phyloP scores from a whole-genome alignment of 306 rosid genomes.

The Cyclanthera cordifolia region DNA sequence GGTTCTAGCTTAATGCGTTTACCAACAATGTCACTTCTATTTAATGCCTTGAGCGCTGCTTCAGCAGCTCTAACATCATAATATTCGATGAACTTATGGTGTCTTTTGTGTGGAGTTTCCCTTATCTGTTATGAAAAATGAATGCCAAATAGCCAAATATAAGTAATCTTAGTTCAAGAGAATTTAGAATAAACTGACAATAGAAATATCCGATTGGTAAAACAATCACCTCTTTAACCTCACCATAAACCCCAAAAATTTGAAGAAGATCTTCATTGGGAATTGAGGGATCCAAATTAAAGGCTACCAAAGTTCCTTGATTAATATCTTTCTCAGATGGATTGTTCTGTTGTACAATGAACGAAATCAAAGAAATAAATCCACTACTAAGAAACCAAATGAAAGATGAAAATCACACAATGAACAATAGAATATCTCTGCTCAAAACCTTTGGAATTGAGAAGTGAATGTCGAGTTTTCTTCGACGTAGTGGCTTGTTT shows the following conservation, averaged over 20 bases:
- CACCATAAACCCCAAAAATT: constrained; percentile 86
- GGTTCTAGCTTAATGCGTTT: constrained; percentile 94
- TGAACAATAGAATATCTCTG: neutral
- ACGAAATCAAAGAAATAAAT: constrained; percentile 1
- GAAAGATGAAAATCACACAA: neutral
- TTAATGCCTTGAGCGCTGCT: constrained; percentile 76
- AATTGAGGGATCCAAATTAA: constrained; percentile 84
- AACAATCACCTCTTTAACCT: constrained; percentile 70
- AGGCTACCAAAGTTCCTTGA: constrained; percentile 95
- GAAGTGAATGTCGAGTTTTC: constrained; percentile 94
- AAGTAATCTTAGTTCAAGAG: neutral
- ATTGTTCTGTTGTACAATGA: constrained; percentile 53
- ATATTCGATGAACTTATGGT: constrained; percentile 85
- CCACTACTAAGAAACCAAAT: neutral
- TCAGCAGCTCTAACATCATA: constrained; percentile 88
- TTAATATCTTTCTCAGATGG: constrained; percentile 88
- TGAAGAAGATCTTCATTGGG: constrained; percentile 83
- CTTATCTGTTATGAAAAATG: constrained; percentile 53
- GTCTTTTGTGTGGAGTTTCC: constrained; percentile 95
- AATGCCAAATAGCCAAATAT: neutral
- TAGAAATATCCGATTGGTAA: neutral
- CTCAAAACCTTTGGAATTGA: constrained; percentile 82
- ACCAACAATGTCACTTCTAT: constrained; percentile 87
- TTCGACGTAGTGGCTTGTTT: constrained; percentile 76
- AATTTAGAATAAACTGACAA: neutral